phyloP scores from a whole-genome alignment of 805 yeast species.

The Huiozyma sinensis region DNA sequence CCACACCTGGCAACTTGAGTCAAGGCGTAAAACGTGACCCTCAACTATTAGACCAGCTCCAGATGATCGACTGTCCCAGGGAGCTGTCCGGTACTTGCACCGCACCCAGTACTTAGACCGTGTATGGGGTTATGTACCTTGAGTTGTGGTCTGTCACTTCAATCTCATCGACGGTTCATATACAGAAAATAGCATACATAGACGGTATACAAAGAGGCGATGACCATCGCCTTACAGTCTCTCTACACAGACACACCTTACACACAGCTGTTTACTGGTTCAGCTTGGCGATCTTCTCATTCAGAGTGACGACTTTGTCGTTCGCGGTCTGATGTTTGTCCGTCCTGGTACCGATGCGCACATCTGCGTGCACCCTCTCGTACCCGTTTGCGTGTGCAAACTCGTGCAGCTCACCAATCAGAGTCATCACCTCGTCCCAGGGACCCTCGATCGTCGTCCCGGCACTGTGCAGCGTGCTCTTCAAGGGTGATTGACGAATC shows the following conservation, averaged over 20 bases:
- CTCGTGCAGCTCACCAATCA: conserved; percentile 72
- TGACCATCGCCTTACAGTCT: neutral
- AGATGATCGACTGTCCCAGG: too few species aligned
- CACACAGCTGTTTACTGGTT: too few species aligned
- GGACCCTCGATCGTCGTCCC: conserved; percentile 88
- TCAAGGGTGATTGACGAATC: conserved; percentile 50
- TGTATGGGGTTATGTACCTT: too few species aligned
- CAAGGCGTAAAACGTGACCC: too few species aligned
- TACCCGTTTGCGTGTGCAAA: conserved; percentile 61
- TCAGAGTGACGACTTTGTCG: conserved; percentile 61
- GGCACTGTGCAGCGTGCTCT: conserved; percentile 74
- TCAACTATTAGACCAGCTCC: too few species aligned
- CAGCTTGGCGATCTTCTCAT: conserved; percentile 33
- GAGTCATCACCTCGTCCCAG: conserved; percentile 78
- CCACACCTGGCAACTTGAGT: too few species aligned
- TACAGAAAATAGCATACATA: too few species aligned
- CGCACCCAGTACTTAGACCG: too few species aligned
- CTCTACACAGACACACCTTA: neutral
- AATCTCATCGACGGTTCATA: too few species aligned
- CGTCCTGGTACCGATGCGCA: conserved; percentile 75
- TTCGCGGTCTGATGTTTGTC: conserved; percentile 64
- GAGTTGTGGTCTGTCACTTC: too few species aligned
- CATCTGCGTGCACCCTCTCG: conserved; percentile 73
- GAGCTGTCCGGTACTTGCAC: too few species aligned
- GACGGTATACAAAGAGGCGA: neutral